Evolutionary conservation across 768 basidiomycete genomes (phyloP).

Genomic region (Naganishia friedmannii): DNA sequence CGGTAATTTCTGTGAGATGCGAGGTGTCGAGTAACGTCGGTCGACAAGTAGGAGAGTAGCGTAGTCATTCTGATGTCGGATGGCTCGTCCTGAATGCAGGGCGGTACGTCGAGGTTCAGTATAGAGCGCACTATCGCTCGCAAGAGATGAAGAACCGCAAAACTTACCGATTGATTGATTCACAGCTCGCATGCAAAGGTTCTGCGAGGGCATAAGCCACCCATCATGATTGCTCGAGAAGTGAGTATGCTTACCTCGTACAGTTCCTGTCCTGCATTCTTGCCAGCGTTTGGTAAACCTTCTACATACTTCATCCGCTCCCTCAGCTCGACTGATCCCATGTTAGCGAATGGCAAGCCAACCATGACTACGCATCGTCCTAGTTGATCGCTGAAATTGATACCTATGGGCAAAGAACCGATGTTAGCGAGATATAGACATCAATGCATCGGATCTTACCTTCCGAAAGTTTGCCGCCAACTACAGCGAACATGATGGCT

Average conservation of each 20-base stretch:
- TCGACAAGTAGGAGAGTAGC: conserved; percentile 85
- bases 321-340: conserved; percentile 81
- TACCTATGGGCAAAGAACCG: conserved; percentile 50
- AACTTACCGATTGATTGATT: conserved; percentile 90
- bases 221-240: neutral
- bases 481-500: conserved; percentile 85
- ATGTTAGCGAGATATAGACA: too few species aligned
- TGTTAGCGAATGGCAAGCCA: conserved; percentile 89
- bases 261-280: conserved; percentile 60
- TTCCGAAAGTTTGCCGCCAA: conserved; percentile 96
- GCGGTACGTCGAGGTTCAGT: neutral
- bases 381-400: conserved; percentile 69
- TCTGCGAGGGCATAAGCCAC: conserved; percentile 33
- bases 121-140: neutral
- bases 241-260: conserved; percentile 60
- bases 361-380: conserved; percentile 82
- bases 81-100: conserved; percentile 71
- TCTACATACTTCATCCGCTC: conserved; percentile 88
- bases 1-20: conserved; percentile 78
- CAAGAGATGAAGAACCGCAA: too few species aligned
- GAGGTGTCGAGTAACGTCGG: conserved; percentile 66
- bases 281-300: conserved; percentile 51
- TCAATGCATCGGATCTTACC: conserved; percentile 47
- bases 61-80: conserved; percentile 87
- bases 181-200: conserved; percentile 62